phyloP scores from a whole-genome alignment of 164 flowering plant genomes.

The Liquidambar formosana region DNA sequence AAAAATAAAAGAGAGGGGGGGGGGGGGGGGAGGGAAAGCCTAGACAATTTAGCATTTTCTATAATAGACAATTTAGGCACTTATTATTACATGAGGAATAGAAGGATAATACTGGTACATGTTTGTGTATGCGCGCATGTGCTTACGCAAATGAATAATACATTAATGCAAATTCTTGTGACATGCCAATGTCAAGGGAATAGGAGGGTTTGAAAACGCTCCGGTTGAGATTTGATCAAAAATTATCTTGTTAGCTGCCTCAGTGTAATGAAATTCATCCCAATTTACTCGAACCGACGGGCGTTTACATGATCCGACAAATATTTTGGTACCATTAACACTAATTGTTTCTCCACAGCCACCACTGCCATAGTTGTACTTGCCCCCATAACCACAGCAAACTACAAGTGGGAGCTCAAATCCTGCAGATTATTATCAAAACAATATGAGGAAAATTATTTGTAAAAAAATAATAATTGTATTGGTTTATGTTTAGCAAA shows the following conservation, averaged over 20 bases:
- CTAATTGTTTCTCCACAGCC: slow-evolving; percentile 24
- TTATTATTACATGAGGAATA: no score
- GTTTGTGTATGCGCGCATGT: no score
- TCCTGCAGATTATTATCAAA: slow-evolving; percentile 21
- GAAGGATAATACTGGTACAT: no score
- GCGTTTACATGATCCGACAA: slow-evolving; percentile 24
- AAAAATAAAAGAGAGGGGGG: no score
- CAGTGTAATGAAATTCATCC: slow-evolving; percentile 46
- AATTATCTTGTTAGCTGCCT: slow-evolving; percentile 35
- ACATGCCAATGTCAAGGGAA: slow-evolving; percentile 28
- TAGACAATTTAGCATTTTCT: no score
- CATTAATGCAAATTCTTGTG: neutral
- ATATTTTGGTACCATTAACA: slow-evolving; percentile 21
- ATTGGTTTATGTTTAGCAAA: no score
- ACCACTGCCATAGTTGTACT: slow-evolving; percentile 24
- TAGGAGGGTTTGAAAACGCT: slow-evolving; percentile 33
- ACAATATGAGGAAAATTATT: no score
- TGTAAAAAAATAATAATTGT: no score
- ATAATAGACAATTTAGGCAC: no score
- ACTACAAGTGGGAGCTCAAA: slow-evolving; percentile 31
- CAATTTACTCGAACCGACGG: slow-evolving; percentile 26
- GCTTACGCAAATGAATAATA: no score
- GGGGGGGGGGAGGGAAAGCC: no score
- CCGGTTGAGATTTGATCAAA: slow-evolving; percentile 29
- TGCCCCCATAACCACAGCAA: slow-evolving; percentile 45